Evolutionary conservation across 345 rosid genomes (phyloP).

Genomic region (Nasturtium officinale): DNA sequence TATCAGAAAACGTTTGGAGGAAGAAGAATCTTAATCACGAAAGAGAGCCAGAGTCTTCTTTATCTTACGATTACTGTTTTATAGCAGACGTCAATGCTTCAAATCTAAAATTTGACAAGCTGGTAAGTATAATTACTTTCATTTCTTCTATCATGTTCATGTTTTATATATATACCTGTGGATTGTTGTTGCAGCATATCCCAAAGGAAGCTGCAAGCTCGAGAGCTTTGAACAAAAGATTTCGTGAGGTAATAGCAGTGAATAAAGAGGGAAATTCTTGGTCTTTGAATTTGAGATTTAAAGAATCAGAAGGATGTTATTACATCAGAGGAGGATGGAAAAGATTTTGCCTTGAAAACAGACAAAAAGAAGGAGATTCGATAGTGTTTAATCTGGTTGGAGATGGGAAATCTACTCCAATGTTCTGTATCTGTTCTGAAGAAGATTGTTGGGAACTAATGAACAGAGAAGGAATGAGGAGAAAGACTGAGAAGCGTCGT

Average conservation of each 20-base stretch:
- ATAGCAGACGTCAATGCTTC: conserved; percentile 29
- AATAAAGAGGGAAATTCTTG: conserved; percentile 38
- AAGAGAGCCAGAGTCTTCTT: conserved; percentile 12
- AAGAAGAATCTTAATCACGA: not conserved
- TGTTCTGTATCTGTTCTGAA: conserved; percentile 33
- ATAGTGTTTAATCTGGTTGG: conserved; percentile 27
- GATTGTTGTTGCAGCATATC: conserved; percentile 11
- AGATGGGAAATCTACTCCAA: conserved; percentile 18
- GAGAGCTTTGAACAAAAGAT: conserved; percentile 15
- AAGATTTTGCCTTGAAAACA: conserved; percentile 26
- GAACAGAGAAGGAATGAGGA: not conserved
- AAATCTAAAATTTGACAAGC: conserved; percentile 7
- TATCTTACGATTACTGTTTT: conserved; percentile 24
- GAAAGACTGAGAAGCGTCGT: not conserved
- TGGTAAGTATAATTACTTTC: conserved; percentile 22
- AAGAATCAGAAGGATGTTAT: not conserved
- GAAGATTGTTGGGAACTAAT: conserved; percentile 27
- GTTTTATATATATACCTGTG: not conserved
- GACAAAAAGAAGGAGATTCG: conserved; percentile 17
- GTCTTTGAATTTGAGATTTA: not conserved
- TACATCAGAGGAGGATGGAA: conserved; percentile 34
- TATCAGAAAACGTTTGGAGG: conserved; percentile 13
- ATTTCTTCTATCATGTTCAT: conserved; percentile 3
- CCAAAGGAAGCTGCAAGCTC: conserved; percentile 15
- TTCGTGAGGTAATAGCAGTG: conserved; percentile 4